A percentile compares a stretch with the other conserved stretches of the same genome.
These are phyloP conservation scores for Amanita thiersii DNA, from an alignment of 768 basidiomycete genomes.

Conservation along the genomic window DNA sequence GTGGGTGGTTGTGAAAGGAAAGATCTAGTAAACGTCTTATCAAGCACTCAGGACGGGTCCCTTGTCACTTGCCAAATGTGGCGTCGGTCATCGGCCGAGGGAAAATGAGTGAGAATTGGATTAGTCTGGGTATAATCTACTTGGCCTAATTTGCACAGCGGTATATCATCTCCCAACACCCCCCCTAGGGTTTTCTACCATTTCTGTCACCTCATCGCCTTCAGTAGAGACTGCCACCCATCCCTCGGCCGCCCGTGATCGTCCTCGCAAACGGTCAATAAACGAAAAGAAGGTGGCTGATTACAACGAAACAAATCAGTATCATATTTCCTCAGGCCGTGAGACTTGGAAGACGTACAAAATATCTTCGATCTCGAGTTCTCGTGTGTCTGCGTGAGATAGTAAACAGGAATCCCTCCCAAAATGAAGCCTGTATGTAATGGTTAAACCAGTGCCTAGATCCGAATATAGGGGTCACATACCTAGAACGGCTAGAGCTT, in stretches of 20 bases:
- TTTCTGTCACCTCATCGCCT: slow-evolving; percentile 64
- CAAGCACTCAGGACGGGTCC: too few relatives aligned
- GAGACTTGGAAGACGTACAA: slow-evolving; percentile 19
- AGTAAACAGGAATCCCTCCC: slow-evolving; percentile 77
- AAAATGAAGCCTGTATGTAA: slow-evolving; percentile 57
- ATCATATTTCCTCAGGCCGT: background rate
- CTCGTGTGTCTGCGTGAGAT: slow-evolving; percentile 52
- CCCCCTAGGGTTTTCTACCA: slow-evolving; percentile 31
- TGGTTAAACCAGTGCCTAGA: slow-evolving; percentile 4
- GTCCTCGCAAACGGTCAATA: slow-evolving; percentile 41
- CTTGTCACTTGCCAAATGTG: too few relatives aligned
- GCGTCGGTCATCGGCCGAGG: too few relatives aligned
- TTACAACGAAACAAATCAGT: slow-evolving; percentile 7
- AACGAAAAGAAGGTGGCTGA: slow-evolving; percentile 35
- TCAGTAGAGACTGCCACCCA: slow-evolving; percentile 77
- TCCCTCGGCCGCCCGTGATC: slow-evolving; percentile 47
- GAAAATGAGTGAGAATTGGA: too few relatives aligned
- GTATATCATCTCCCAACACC: background rate
- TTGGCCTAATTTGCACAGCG: background rate
- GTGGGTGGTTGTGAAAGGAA: too few relatives aligned
- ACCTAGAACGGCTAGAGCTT: slow-evolving; percentile 86
- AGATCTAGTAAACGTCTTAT: too few relatives aligned
- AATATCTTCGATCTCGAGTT: slow-evolving; percentile 30
- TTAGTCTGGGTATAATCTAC: background rate
- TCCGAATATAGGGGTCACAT: slow-evolving; percentile 14